A percentile compares a stretch with the other conserved stretches of the same genome.
Evolutionary conservation across 2,329 filamentous ascomycete species (phyloP).

Genomic region (Epicoccum nigrum): DNA sequence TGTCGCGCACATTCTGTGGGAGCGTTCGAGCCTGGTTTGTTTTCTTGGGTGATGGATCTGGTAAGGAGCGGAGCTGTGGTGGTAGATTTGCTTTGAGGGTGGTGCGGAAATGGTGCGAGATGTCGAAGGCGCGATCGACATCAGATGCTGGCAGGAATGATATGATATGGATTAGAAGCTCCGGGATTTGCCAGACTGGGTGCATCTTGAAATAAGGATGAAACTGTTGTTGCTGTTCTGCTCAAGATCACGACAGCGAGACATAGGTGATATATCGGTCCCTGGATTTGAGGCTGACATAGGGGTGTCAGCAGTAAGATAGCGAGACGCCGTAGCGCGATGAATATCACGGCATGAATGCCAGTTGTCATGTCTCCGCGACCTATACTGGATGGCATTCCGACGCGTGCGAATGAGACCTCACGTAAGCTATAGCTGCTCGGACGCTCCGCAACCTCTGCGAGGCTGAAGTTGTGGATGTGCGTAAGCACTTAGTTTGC

Average conservation of each 20-base stretch:
- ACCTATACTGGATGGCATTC: too few species aligned
- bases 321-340: too few species aligned
- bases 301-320: too few species aligned
- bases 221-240: too few species aligned
- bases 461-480: background rate
- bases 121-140: constrained; percentile 1
- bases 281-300: too few species aligned
- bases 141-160: constrained; percentile 12
- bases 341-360: too few species aligned
- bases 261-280: too few species aligned
- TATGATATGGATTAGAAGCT: constrained; percentile 19
- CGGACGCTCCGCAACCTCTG: too few species aligned
- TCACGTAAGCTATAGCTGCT: constrained; percentile 3
- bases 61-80: constrained; percentile 13
- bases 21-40: background rate
- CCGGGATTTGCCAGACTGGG: constrained; percentile 21
- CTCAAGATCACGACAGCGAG: too few species aligned
- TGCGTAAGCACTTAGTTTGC: constrained; percentile 5
- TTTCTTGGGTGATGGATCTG: background rate
- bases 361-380: too few species aligned
- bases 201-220: constrained; percentile 24
- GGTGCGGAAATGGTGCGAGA: constrained; percentile 14
- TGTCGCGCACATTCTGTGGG: background rate
- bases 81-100: constrained; percentile 17
- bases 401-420: background rate